Percentiles rank a stretch among this genome's conserved stretches.
Conservation (phyloP, 176 grass and related monocot species). For the Triticum timopheevii region DNA sequence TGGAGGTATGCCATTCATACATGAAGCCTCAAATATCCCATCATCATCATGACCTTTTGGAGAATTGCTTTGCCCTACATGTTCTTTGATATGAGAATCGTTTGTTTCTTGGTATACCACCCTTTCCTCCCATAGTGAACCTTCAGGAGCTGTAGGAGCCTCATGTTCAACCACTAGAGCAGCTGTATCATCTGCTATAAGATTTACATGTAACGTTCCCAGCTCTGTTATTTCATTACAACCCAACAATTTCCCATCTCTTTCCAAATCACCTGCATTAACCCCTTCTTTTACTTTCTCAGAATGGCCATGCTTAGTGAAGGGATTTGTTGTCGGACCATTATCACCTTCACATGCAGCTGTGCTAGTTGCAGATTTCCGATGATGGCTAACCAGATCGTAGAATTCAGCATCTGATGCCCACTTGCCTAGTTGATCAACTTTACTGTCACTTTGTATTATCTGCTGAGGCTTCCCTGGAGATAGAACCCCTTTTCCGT, state of each 20-base stretch:
- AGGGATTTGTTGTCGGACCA: slow-evolving; percentile 25
- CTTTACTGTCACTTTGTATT: slow-evolving; percentile 29
- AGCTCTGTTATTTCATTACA: slow-evolving; percentile 22
- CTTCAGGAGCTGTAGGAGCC: slow-evolving; percentile 19
- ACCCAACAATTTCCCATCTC: slow-evolving; percentile 31
- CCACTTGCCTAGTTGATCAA: slow-evolving; percentile 66
- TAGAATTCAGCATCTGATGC: slow-evolving; percentile 70
- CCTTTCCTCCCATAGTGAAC: slow-evolving; percentile 23
- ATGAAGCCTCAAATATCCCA: slow-evolving; percentile 16
- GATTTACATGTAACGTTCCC: slow-evolving; percentile 27
- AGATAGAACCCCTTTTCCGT: slow-evolving; percentile 33
- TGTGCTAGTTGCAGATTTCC: slow-evolving; percentile 23
- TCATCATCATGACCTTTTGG: slow-evolving; percentile 16
- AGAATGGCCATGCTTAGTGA: slow-evolving; percentile 5
- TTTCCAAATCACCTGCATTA: slow-evolving; percentile 29
- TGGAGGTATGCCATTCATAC: slow-evolving; percentile 8
- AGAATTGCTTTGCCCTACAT: slow-evolving; percentile 14
- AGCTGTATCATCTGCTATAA: slow-evolving; percentile 27
- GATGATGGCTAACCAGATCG: slow-evolving; percentile 53
- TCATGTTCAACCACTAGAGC: slow-evolving; percentile 14
- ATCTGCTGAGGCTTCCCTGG: slow-evolving; percentile 37
- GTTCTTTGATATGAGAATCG: slow-evolving; percentile 17
- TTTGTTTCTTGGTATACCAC: slow-evolving; percentile 20
- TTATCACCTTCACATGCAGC: slow-evolving; percentile 29
- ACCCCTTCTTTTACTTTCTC: slow-evolving; percentile 47